A percentile compares a stretch with the other conserved stretches of the same genome.
Conservation (phyloP, 768 basidiomycete species). For the Agaricus subrufescens region DNA sequence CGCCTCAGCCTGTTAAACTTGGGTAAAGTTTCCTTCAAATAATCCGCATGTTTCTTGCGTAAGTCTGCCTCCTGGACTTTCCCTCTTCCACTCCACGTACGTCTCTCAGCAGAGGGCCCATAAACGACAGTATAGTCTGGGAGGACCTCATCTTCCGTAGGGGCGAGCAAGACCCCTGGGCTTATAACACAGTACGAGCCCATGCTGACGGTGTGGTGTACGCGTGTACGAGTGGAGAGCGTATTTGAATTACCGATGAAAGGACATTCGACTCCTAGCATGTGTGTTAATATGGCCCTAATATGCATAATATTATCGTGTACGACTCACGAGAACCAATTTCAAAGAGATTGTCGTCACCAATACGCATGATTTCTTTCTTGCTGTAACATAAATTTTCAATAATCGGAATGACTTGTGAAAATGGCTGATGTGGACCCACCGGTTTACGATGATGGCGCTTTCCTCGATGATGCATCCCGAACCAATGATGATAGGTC, state of each 20-base stretch:
- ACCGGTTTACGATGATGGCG: constrained; percentile 88
- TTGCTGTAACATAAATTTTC: constrained; percentile 29
- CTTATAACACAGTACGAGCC: constrained; percentile 81
- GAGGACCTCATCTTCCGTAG: constrained; percentile 71
- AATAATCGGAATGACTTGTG: neutral
- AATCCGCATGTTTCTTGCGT: constrained; percentile 84
- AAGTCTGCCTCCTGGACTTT: constrained; percentile 80
- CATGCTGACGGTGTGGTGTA: constrained; percentile 79
- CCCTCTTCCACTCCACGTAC: constrained; percentile 84
- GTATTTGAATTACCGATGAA: constrained; percentile 84
- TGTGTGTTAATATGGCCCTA: neutral
- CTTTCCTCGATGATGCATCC: constrained; percentile 91
- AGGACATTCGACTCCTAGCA: constrained; percentile 81
- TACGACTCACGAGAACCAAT: constrained; percentile 79
- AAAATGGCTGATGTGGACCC: constrained; percentile 5
- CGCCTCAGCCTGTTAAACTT: constrained; percentile 78
- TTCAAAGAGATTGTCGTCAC: constrained; percentile 91
- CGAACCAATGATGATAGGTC: constrained; percentile 85
- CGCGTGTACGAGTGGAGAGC: constrained; percentile 76
- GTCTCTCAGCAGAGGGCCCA: constrained; percentile 67
- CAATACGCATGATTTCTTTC: constrained; percentile 89
- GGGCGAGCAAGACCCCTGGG: constrained; percentile 73
- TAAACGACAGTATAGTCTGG: constrained; percentile 84
- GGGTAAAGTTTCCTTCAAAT: constrained; percentile 86
- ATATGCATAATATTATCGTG: neutral